phyloP scores from a whole-genome alignment of 164 flowering plant species.

The Warburgia ugandensis region DNA sequence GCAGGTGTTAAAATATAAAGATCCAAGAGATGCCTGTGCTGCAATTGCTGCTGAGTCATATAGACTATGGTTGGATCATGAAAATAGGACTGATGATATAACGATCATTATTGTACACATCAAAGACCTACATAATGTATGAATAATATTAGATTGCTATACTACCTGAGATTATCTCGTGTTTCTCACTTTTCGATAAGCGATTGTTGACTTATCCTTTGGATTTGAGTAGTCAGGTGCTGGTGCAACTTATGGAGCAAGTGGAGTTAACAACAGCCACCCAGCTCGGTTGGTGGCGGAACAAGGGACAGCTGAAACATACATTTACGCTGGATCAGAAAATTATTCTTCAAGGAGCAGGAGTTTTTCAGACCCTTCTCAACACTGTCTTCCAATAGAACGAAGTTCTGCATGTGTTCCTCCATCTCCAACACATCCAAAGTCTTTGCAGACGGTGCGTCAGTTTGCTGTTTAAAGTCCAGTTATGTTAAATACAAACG shows the following conservation, averaged over 20 bases:
- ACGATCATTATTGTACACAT: slow-evolving; percentile 89
- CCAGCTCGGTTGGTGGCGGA: slow-evolving; percentile 9
- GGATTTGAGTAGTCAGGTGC: slow-evolving; percentile 19
- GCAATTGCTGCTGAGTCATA: slow-evolving; percentile 87
- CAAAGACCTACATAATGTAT: slow-evolving; percentile 61
- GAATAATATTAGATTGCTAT: too few species aligned
- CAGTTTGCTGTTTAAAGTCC: too few species aligned
- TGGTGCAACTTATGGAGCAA: slow-evolving; percentile 12
- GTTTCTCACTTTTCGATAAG: background rate
- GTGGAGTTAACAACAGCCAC: slow-evolving; percentile 12
- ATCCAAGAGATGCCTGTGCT: slow-evolving; percentile 91
- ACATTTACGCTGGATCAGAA: slow-evolving; percentile 18
- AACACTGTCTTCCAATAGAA: slow-evolving; percentile 20
- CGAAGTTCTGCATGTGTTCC: slow-evolving; percentile 28
- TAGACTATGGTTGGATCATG: slow-evolving; percentile 90
- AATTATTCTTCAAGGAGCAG: slow-evolving; percentile 23
- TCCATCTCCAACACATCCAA: slow-evolving; percentile 30
- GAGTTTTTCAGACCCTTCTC: slow-evolving; percentile 23
- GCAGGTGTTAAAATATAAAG: slow-evolving; percentile 63
- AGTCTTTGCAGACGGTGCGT: slow-evolving; percentile 30
- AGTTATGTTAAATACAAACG: too few species aligned
- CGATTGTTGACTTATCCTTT: slow-evolving; percentile 1
- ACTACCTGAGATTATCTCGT: too few species aligned
- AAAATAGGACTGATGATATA: slow-evolving; percentile 93
- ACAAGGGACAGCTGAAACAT: slow-evolving; percentile 4